These are phyloP conservation scores for Neonectria neomacrospora DNA, from an alignment of 2,329 filamentous ascomycete species.

Conservation along the genomic window DNA sequence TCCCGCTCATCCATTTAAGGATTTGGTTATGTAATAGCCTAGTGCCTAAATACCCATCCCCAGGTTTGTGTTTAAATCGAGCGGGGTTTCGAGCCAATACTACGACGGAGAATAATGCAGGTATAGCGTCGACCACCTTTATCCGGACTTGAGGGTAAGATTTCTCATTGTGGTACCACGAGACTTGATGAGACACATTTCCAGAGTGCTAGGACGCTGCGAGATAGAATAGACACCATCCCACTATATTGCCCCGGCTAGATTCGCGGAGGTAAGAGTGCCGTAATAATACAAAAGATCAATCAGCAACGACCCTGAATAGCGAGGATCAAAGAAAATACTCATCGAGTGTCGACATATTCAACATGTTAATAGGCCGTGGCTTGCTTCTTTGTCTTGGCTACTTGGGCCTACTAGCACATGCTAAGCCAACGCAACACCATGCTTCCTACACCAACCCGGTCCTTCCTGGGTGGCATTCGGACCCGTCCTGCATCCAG, in stretches of 20 bases:
- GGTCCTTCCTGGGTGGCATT: constrained; percentile 61
- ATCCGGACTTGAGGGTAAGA: not conserved
- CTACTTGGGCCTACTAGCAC: not conserved
- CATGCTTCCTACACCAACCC: constrained; percentile 50
- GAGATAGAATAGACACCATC: not conserved
- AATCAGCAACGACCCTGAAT: not conserved
- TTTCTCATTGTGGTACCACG: not conserved
- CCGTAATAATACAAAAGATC: not conserved
- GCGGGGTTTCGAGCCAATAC: not conserved
- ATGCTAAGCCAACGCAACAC: not conserved
- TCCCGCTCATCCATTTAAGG: no score
- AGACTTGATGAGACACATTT: not conserved
- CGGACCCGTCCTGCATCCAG: constrained; percentile 59
- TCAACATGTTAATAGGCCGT: not conserved
- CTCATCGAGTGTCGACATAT: not conserved
- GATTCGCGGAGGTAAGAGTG: not conserved
- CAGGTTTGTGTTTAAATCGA: no score
- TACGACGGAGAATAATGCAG: not conserved
- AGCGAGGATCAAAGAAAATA: not conserved
- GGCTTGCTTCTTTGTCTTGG: not conserved
- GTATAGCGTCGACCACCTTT: not conserved
- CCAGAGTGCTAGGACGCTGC: not conserved
- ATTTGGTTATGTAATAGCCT: no score
- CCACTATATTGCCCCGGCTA: not conserved
- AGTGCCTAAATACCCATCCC: no score